These are phyloP conservation scores for Lumnitzera littorea DNA, from an alignment of 345 rosid species.

Conservation along the genomic window DNA sequence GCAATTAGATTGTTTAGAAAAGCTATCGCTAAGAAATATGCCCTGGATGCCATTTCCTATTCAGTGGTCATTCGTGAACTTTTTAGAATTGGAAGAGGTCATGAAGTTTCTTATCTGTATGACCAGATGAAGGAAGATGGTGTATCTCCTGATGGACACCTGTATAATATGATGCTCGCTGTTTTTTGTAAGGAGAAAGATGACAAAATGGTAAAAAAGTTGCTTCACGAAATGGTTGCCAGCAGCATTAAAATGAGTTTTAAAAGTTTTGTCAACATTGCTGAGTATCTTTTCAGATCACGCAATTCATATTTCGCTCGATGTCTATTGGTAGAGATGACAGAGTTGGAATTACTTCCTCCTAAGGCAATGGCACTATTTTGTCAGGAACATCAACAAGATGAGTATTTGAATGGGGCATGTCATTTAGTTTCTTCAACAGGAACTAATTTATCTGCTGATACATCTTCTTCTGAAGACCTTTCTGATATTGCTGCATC, in stretches of 20 bases:
- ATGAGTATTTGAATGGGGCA: constrained; percentile 4
- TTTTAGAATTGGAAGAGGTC: constrained; percentile 35
- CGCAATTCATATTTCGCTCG: constrained; percentile 17
- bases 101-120: constrained; percentile 42
- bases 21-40: constrained; percentile 31
- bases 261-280: constrained; percentile 22
- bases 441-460: constrained; percentile 6
- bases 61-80: constrained; percentile 60
- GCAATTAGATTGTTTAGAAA: constrained; percentile 43
- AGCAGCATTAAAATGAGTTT: constrained; percentile 34
- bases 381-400: constrained; percentile 2
- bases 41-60: constrained; percentile 56
- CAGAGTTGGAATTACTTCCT: constrained; percentile 23
- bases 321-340: constrained; percentile 25
- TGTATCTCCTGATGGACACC: constrained; percentile 28
- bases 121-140: constrained; percentile 49
- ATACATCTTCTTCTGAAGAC: constrained; percentile 14
- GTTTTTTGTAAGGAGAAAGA: constrained; percentile 43
- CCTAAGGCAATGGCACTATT: constrained; percentile 13
- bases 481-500: constrained; percentile 15
- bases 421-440: background rate
- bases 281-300: constrained; percentile 21
- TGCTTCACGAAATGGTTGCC: constrained; percentile 39
- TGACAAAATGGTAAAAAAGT: constrained; percentile 31
- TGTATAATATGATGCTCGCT: constrained; percentile 34